Percentiles rank a stretch among this genome's conserved stretches.
phyloP scores from a whole-genome alignment of 164 flowering plant genomes.

The Berberis thunbergii region DNA sequence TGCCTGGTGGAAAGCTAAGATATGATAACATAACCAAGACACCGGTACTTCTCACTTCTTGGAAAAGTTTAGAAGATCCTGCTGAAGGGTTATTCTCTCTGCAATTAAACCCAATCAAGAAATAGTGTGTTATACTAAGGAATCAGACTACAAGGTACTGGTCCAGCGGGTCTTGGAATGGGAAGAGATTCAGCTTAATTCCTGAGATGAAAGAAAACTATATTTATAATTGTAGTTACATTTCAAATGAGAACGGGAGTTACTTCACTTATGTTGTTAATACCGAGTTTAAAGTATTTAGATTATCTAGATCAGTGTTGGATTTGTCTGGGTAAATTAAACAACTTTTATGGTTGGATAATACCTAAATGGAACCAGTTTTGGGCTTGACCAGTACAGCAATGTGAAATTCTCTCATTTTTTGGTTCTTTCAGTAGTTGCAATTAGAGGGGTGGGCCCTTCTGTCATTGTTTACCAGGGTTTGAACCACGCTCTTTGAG shows the following conservation, averaged over 20 bases:
- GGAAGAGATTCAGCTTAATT: slow-evolving; percentile 2
- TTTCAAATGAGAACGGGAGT: background rate
- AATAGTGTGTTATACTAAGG: slow-evolving; percentile 3
- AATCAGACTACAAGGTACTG: slow-evolving; percentile 10
- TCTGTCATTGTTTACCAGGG: too few species aligned
- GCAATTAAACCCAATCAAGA: slow-evolving; percentile 1
- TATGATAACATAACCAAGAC: slow-evolving; percentile 25
- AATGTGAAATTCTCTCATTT: too few species aligned
- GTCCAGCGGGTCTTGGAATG: slow-evolving; percentile 17
- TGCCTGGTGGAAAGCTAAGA: slow-evolving; percentile 47
- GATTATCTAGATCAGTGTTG: slow-evolving; percentile 13
- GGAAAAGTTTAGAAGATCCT: slow-evolving; percentile 64
- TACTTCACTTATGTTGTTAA: slow-evolving; percentile 5
- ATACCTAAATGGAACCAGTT: background rate
- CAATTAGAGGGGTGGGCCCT: too few species aligned
- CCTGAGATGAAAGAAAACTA: slow-evolving; percentile 15
- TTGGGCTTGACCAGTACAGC: too few species aligned
- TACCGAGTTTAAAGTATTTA: background rate
- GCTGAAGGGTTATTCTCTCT: slow-evolving; percentile 31
- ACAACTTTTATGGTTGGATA: slow-evolving; percentile 9
- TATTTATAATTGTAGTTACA: slow-evolving; percentile 13
- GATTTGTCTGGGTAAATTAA: slow-evolving; percentile 18
- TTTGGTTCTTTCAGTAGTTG: too few species aligned
- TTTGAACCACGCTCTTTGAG: too few species aligned
- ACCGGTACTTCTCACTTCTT: slow-evolving; percentile 37